Percentiles rank a stretch among this genome's conserved stretches.
Evolutionary conservation across 257 asterid genomes (phyloP).

Genomic region (Verbena officinalis): DNA sequence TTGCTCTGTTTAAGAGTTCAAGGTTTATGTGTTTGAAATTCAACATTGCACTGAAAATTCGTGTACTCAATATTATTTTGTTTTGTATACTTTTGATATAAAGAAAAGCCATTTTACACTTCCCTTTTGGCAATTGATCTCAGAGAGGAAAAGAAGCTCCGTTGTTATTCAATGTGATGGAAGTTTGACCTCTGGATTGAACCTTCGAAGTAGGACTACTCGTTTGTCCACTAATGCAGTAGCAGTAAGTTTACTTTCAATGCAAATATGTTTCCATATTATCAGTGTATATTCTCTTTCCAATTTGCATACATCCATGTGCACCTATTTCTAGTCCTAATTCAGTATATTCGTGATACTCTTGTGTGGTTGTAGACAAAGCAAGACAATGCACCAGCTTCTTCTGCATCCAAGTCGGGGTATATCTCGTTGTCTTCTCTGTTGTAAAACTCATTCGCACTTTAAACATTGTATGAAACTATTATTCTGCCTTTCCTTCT

Average conservation of each 20-base stretch:
- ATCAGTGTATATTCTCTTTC: slow-evolving; percentile 13
- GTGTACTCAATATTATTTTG: background rate
- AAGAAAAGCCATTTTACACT: slow-evolving; percentile 4
- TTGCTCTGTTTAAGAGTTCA: background rate
- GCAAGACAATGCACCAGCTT: slow-evolving; percentile 43
- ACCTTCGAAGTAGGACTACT: slow-evolving; percentile 25
- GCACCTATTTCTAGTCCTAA: background rate
- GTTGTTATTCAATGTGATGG: slow-evolving; percentile 45
- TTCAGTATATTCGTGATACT: slow-evolving; percentile 7
- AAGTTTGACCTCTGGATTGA: slow-evolving; percentile 39
- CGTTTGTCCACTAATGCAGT: slow-evolving; percentile 53
- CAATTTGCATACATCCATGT: background rate
- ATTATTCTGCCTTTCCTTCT: background rate
- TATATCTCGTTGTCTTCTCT: slow-evolving; percentile 35
- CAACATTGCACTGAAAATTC: background rate
- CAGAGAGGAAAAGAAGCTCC: slow-evolving; percentile 52
- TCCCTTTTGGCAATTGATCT: slow-evolving; percentile 15
- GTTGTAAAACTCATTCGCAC: background rate
- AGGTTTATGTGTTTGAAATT: background rate
- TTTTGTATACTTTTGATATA: background rate
- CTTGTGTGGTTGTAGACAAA: slow-evolving; percentile 41
- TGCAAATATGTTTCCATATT: background rate
- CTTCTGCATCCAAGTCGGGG: slow-evolving; percentile 68
- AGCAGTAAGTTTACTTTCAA: slow-evolving; percentile 42
- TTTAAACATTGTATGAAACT: background rate